Evolutionary conservation across 2,329 filamentous ascomycete genomes (phyloP).

Genomic region (Colletotrichum caudatum): DNA sequence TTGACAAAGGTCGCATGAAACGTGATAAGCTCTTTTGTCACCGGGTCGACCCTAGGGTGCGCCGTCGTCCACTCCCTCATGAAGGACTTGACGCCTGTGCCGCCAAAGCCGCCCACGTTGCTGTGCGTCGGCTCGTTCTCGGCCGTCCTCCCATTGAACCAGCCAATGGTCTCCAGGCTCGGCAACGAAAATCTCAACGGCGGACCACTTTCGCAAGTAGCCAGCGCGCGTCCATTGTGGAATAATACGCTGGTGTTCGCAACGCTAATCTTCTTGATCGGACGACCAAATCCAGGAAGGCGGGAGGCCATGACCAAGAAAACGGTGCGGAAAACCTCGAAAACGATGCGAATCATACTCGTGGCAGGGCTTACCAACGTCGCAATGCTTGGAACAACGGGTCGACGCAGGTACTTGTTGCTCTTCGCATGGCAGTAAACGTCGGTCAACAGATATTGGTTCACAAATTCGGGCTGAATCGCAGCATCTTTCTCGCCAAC

Average conservation of each 20-base stretch:
- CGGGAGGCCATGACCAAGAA: conserved; percentile 69
- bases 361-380: conserved; percentile 72
- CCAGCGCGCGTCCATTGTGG: conserved; percentile 76
- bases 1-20: conserved; percentile 75
- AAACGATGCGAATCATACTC: conserved; percentile 61
- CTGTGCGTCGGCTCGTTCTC: conserved; percentile 59
- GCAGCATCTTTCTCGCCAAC: conserved; percentile 50
- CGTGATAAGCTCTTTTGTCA: conserved; percentile 73
- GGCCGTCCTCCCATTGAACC: conserved; percentile 72
- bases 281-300: conserved; percentile 64
- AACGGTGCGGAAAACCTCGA: conserved; percentile 67
- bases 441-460: conserved; percentile 77
- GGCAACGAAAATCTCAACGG: conserved; percentile 75
- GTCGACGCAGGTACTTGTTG: conserved; percentile 60
- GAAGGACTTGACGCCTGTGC: conserved; percentile 66
- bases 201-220: conserved; percentile 78
- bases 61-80: conserved; percentile 80
- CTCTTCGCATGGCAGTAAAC: conserved; percentile 67
- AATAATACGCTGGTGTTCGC: conserved; percentile 76
- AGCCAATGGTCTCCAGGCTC: conserved; percentile 74
- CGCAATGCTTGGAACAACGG: conserved; percentile 75
- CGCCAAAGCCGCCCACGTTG: conserved; percentile 61
- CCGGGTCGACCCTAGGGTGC: conserved; percentile 75
- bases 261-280: conserved; percentile 76
- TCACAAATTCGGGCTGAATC: conserved; percentile 73